Percentiles rank a stretch among this genome's conserved stretches.
These are phyloP conservation scores for Baorangia bicolor DNA, from an alignment of 768 basidiomycete genomes.

Conservation along the genomic window DNA sequence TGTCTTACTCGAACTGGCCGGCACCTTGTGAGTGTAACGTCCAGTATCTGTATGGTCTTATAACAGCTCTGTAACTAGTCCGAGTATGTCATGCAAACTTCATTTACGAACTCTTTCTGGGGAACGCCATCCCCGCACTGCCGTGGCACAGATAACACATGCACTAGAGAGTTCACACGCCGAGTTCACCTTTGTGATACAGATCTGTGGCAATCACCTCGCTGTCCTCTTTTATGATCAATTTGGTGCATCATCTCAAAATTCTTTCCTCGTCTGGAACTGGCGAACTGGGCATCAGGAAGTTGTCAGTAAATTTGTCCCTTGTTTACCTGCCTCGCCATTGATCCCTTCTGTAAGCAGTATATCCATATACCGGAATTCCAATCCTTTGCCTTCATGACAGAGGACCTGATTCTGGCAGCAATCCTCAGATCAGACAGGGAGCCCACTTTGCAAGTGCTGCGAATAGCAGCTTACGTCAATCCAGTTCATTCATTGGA, in stretches of 20 bases:
- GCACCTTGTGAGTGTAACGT: constrained; percentile 16
- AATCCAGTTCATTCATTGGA: constrained; percentile 4
- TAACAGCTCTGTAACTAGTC: constrained; percentile 15
- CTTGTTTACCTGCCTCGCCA: background rate
- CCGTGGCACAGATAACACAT: constrained; percentile 15
- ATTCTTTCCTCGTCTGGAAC: constrained; percentile 33
- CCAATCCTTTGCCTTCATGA: constrained; percentile 36
- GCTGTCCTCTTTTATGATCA: constrained; percentile 29
- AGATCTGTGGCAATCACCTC: constrained; percentile 32
- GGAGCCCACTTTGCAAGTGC: constrained; percentile 16
- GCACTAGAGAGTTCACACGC: background rate
- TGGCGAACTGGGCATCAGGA: constrained; percentile 32
- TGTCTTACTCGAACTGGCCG: constrained; percentile 28
- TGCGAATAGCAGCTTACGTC: constrained; percentile 14
- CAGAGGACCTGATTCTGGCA: constrained; percentile 30
- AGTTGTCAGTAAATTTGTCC: constrained; percentile 23
- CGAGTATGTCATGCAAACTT: constrained; percentile 18
- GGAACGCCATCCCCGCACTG: constrained; percentile 25
- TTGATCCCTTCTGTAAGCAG: constrained; percentile 17
- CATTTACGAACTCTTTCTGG: constrained; percentile 34
- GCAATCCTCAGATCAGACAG: constrained; percentile 8
- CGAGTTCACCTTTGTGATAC: constrained; percentile 24
- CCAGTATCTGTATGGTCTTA: background rate
- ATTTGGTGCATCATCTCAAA: background rate
- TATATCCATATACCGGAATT: constrained; percentile 19